A percentile compares a stretch with the other conserved stretches of the same genome.
Evolutionary conservation across 2,329 filamentous ascomycete genomes (phyloP).

Genomic region (Arachnomyces sp.): DNA sequence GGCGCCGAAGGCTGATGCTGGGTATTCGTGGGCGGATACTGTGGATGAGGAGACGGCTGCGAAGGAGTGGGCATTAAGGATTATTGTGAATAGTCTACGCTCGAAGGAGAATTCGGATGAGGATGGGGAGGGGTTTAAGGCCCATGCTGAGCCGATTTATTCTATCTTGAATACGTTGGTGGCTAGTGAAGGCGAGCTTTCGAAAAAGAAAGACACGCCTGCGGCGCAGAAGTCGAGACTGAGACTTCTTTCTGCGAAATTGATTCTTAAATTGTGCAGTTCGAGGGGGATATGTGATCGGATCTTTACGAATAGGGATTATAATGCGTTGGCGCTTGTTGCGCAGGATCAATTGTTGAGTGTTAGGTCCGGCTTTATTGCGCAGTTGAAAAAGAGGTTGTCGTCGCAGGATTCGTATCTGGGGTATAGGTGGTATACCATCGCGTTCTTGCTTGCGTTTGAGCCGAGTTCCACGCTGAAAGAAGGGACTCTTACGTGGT

Average conservation of each 20-base stretch:
- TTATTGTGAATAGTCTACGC: slow-evolving; percentile 76
- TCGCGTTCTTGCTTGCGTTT: slow-evolving; percentile 84
- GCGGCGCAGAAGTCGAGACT: slow-evolving; percentile 70
- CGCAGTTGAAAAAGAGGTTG: slow-evolving; percentile 68
- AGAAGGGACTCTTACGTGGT: slow-evolving; percentile 74
- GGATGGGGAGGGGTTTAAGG: slow-evolving; percentile 36
- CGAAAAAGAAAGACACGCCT: slow-evolving; percentile 66
- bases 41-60: slow-evolving; percentile 74
- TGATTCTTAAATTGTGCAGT: slow-evolving; percentile 75
- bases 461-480: slow-evolving; percentile 71
- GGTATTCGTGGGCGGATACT: slow-evolving; percentile 59
- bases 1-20: slow-evolving; percentile 44
- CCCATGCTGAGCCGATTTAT: slow-evolving; percentile 59
- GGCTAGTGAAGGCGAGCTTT: slow-evolving; percentile 67
- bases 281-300: slow-evolving; percentile 64
- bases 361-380: slow-evolving; percentile 71
- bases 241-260: slow-evolving; percentile 69
- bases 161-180: slow-evolving; percentile 71
- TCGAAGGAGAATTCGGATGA: slow-evolving; percentile 46
- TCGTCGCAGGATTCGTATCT: slow-evolving; percentile 53
- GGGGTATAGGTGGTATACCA: slow-evolving; percentile 76
- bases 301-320: slow-evolving; percentile 61
- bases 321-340: slow-evolving; percentile 72
- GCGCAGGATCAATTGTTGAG: slow-evolving; percentile 67
- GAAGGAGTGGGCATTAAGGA: slow-evolving; percentile 75